Percentiles rank a stretch among this genome's conserved stretches.
phyloP scores from a whole-genome alignment of 2,329 filamentous ascomycete species.

The Fusarium beomiforme region DNA sequence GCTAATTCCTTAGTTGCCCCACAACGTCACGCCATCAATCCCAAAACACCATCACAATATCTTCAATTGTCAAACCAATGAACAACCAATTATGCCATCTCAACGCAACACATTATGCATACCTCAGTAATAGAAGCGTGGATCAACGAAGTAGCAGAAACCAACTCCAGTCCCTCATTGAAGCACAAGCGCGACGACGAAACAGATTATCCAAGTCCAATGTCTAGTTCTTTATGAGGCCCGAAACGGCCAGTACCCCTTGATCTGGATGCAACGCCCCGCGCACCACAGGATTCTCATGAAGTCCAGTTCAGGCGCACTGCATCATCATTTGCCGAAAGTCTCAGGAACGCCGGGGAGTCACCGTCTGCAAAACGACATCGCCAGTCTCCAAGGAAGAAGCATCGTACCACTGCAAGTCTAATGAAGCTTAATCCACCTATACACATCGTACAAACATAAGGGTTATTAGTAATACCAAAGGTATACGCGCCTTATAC shows the following conservation, averaged over 20 bases:
- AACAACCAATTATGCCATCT: background rate
- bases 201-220: background rate
- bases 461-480: background rate
- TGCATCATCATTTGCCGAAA: background rate
- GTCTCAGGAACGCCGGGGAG: background rate
- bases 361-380: background rate
- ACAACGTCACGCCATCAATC: background rate
- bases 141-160: background rate
- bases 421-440: background rate
- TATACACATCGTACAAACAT: background rate
- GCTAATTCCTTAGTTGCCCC: background rate
- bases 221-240: background rate
- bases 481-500: background rate
- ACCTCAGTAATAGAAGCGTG: background rate
- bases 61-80: background rate
- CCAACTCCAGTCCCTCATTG: background rate
- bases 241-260: background rate
- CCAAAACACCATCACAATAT: background rate
- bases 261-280: background rate
- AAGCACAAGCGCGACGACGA: background rate
- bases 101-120: background rate
- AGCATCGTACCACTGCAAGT: background rate
- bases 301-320: background rate
- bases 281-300: background rate
- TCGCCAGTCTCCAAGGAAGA: background rate